Evolutionary conservation across 2,329 filamentous ascomycete genomes (phyloP), one percentile per base, ranked within the genome.

Genomic region (Chlorencoelia australis): DNA sequence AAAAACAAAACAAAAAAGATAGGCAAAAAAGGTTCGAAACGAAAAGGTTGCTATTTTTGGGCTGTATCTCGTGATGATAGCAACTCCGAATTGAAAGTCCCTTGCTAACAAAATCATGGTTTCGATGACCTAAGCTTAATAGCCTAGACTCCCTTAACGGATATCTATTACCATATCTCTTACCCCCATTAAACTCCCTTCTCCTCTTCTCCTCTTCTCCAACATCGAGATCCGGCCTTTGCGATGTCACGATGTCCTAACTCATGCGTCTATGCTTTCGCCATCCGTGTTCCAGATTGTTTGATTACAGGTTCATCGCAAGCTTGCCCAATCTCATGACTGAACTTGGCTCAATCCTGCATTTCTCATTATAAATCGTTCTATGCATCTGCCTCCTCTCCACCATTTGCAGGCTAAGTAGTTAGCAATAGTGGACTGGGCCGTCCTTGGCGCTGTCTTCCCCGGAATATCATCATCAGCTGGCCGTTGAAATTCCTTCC

Each of bases 261-360:
- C n/a, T n/a, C n/a, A n/a, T n/a, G n/a, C 20, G 8, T n/a, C 25
- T n/a, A 13, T 13, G n/a, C 13, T 24, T 13, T 40, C 19, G 28
- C 30, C 33, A 28, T 40, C 18, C 25, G 17, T 10, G 10, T 27
- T 30, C 25, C 28, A 20, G 13, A 33, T 35, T 19, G 9, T 30
- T 24, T 24, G 17, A 21, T 27, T 33, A 25, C 30, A 28, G 25
- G 27, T 37, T 28, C 33, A 37, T 19, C 31, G 24, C 13, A 14
- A 19, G 15, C 29, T 35, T 25, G 28, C 21, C 30, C 22, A 45
- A 47, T 48, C 43, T 37, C 47, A 50, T 54, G 49, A 53, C 50
- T 48, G 45, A 47, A 26, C n/a, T n/a, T 52, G 47, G 50, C 48
- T 46, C 43, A 45, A 30, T 32, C 34, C 20, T 50, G 47, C 49